These are phyloP conservation scores for Cyclotella kingstonii DNA, from an alignment of 108 stramenopile species.

Conservation along the genomic window DNA sequence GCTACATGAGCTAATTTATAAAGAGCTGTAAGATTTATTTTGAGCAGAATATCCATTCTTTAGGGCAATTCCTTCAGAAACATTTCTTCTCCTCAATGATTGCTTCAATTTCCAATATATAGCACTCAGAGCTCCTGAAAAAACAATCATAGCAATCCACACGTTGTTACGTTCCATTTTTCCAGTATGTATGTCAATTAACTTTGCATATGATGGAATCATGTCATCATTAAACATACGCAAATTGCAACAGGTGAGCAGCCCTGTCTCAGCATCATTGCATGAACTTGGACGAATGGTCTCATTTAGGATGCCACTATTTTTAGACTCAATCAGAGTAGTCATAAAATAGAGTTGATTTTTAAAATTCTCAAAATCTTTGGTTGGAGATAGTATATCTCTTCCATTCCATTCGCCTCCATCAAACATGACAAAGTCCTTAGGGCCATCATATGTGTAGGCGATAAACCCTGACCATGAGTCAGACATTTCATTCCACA, in stretches of 20 bases:
- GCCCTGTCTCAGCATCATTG: slow-evolving; percentile 14
- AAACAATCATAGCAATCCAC: slow-evolving; percentile 1
- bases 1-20: background rate
- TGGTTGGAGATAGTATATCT: slow-evolving; percentile 18
- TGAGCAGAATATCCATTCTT: background rate
- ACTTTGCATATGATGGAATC: slow-evolving; percentile 15
- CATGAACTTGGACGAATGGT: slow-evolving; percentile 5
- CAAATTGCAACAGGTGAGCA: slow-evolving; percentile 24
- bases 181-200: slow-evolving; percentile 5
- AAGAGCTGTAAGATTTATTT: background rate
- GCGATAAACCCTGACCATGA: slow-evolving; percentile 58
- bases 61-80: background rate
- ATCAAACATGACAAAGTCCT: slow-evolving; percentile 49
- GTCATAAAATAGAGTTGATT: slow-evolving; percentile 14
- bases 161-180: background rate
- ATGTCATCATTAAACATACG: slow-evolving; percentile 21
- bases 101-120: background rate
- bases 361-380: slow-evolving; percentile 50
- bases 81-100: background rate
- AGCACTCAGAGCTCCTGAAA: background rate
- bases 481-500: slow-evolving; percentile 48
- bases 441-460: slow-evolving; percentile 61
- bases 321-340: background rate
- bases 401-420: slow-evolving; percentile 54
- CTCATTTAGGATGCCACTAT: slow-evolving; percentile 1